phyloP scores from a whole-genome alignment of 2,329 filamentous ascomycete genomes.

The Teratosphaeria zuluensis region DNA sequence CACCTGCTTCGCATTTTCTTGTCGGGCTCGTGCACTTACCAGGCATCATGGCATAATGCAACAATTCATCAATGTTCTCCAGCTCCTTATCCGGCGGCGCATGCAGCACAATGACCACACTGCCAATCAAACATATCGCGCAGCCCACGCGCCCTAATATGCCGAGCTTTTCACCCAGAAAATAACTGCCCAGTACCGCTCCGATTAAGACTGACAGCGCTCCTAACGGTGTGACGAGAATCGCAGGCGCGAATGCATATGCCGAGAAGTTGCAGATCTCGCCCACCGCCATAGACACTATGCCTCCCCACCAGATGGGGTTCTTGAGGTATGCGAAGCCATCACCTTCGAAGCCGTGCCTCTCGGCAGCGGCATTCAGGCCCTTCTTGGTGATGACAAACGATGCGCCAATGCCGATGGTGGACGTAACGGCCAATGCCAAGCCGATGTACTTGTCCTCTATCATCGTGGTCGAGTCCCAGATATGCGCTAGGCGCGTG shows the following conservation, averaged over 20 bases:
- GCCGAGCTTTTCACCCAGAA: slow-evolving; percentile 83
- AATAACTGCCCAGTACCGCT: slow-evolving; percentile 88
- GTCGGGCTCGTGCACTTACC: slow-evolving; percentile 46
- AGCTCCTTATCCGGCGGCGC: slow-evolving; percentile 91
- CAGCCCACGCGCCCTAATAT: slow-evolving; percentile 86
- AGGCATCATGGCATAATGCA: slow-evolving; percentile 81
- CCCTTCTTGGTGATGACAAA: slow-evolving; percentile 99
- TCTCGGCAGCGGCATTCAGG: slow-evolving; percentile 79
- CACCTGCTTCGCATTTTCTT: not conserved
- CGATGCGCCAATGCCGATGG: slow-evolving; percentile 62
- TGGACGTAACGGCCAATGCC: slow-evolving; percentile 63
- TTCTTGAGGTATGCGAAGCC: slow-evolving; percentile 90
- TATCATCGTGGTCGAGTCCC: slow-evolving; percentile 5
- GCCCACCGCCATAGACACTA: slow-evolving; percentile 78
- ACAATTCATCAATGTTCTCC: slow-evolving; percentile 79
- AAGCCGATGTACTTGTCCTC: slow-evolving; percentile 62
- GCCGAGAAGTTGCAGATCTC: slow-evolving; percentile 97
- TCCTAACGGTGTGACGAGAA: slow-evolving; percentile 89
- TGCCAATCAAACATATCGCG: slow-evolving; percentile 90
- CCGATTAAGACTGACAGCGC: slow-evolving; percentile 90
- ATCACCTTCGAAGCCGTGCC: slow-evolving; percentile 92
- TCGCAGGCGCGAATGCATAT: slow-evolving; percentile 97
- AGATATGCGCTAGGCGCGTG: not conserved
- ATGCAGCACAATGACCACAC: slow-evolving; percentile 94
- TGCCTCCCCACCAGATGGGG: slow-evolving; percentile 96